These are phyloP conservation scores for Hanseniaspora nectarophila DNA, from an alignment of 805 yeast genomes.

Conservation along the genomic window DNA sequence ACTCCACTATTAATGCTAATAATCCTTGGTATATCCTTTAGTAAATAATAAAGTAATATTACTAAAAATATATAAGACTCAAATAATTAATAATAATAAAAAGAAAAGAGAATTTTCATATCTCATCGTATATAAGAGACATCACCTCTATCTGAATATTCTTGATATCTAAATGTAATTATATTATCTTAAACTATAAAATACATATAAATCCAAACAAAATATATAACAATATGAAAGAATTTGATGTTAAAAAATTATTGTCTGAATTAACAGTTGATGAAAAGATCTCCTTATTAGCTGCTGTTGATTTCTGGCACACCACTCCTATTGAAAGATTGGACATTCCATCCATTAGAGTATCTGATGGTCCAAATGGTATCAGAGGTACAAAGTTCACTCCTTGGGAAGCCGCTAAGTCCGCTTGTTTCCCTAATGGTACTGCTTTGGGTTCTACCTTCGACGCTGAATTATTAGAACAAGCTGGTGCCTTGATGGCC, in stretches of 20 bases:
- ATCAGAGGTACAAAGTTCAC: slow-evolving; percentile 44
- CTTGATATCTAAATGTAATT: too few species aligned
- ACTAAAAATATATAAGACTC: too few species aligned
- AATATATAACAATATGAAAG: slow-evolving; percentile 4
- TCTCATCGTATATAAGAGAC: too few species aligned
- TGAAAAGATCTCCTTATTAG: slow-evolving; percentile 26
- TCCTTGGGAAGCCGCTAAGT: slow-evolving; percentile 36
- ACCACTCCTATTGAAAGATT: slow-evolving; percentile 33
- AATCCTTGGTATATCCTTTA: too few species aligned
- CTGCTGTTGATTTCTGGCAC: slow-evolving; percentile 43
- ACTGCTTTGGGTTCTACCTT: slow-evolving; percentile 49
- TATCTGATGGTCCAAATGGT: slow-evolving; percentile 55
- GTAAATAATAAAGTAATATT: too few species aligned
- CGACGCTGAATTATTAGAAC: slow-evolving; percentile 37
- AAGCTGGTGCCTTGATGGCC: slow-evolving; percentile 44
- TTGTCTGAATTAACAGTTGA: slow-evolving; percentile 21
- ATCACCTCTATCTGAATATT: too few species aligned
- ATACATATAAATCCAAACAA: not conserved
- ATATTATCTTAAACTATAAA: too few species aligned
- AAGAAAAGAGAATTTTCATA: too few species aligned
- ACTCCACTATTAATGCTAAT: too few species aligned
- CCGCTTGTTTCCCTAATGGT: slow-evolving; percentile 52
- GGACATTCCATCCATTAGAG: slow-evolving; percentile 37
- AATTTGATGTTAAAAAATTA: slow-evolving; percentile 22
- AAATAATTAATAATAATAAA: too few species aligned